Percentiles rank a stretch among this genome's conserved stretches.
Evolutionary conservation across 108 stramenopile genomes (phyloP).

Genomic region (Chaetoceros tenuissimus): DNA sequence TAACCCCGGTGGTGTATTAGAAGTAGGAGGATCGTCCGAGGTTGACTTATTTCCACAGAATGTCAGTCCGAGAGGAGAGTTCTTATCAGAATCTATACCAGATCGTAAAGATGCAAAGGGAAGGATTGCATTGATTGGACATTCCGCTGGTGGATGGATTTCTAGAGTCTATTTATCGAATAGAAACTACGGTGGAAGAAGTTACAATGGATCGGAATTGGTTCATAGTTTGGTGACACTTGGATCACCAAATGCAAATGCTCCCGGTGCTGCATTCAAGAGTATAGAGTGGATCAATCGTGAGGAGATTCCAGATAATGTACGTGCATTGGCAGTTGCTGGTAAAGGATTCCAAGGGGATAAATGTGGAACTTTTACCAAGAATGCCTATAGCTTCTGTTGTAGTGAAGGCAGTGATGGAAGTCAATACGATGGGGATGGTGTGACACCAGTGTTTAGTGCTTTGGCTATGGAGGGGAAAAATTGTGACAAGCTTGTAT

Average conservation of each 20-base stretch:
- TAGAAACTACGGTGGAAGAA: slow-evolving; percentile 51
- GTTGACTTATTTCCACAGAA: slow-evolving; percentile 52
- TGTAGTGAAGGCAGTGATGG: slow-evolving; percentile 46
- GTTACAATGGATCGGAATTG: slow-evolving; percentile 33
- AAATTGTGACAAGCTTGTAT: slow-evolving; percentile 28
- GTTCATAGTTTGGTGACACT: slow-evolving; percentile 58
- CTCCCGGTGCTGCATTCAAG: slow-evolving; percentile 60
- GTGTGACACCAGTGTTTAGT: slow-evolving; percentile 51
- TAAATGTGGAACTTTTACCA: slow-evolving; percentile 42
- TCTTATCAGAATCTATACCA: slow-evolving; percentile 22
- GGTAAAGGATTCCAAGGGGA: slow-evolving; percentile 54
- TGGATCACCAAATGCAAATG: slow-evolving; percentile 51
- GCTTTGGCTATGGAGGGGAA: slow-evolving; percentile 38
- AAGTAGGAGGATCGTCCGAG: slow-evolving; percentile 53
- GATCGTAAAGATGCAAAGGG: slow-evolving; percentile 20
- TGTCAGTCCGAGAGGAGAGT: slow-evolving; percentile 48
- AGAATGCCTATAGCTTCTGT: slow-evolving; percentile 54
- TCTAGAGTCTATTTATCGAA: slow-evolving; percentile 45
- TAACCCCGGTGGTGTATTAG: slow-evolving; percentile 54
- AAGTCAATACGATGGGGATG: slow-evolving; percentile 53
- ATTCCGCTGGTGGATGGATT: slow-evolving; percentile 66
- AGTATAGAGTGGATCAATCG: slow-evolving; percentile 55
- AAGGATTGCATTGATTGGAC: slow-evolving; percentile 43
- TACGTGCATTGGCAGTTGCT: slow-evolving; percentile 46
- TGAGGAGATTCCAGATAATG: slow-evolving; percentile 19